Evolutionary conservation across 495 filamentous ascomycete genomes (phyloP).

Genomic region (Trypethelium eluteriae): DNA sequence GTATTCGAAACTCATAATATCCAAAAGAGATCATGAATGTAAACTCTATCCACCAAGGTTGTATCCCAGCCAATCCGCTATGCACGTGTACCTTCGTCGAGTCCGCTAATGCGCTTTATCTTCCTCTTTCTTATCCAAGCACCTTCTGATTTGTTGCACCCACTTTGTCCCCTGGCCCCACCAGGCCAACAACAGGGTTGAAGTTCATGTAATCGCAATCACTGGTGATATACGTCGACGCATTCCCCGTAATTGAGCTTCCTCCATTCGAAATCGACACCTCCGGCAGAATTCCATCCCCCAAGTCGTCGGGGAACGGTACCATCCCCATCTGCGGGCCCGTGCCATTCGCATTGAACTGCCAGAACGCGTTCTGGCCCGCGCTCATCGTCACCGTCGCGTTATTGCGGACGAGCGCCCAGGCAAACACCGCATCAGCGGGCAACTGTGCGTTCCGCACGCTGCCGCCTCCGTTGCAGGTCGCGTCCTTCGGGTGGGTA

Average conservation of each 20-base stretch:
- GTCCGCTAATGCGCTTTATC: too few species aligned
- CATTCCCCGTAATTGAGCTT: conserved; percentile 13
- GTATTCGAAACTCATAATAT: conserved; percentile 3
- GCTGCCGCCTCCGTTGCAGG: conserved; percentile 19
- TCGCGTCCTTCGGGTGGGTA: conserved; percentile 22
- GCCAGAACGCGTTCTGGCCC: conserved; percentile 24
- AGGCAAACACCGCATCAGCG: conserved; percentile 27
- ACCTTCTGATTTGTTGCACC: not conserved
- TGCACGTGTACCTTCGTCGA: too few species aligned
- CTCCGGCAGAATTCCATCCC: conserved; percentile 18
- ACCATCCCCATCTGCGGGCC: conserved; percentile 21
- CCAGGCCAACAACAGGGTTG: conserved; percentile 23
- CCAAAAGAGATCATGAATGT: not conserved
- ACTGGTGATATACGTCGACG: conserved; percentile 11
- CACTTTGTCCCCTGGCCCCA: conserved; percentile 14
- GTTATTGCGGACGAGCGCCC: conserved; percentile 22
- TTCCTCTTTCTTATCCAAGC: not conserved
- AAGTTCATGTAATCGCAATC: conserved; percentile 20
- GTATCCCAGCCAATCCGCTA: not conserved
- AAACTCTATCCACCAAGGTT: not conserved
- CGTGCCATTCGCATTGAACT: conserved; percentile 16
- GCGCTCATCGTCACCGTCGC: conserved; percentile 20
- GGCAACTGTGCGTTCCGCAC: conserved; percentile 22
- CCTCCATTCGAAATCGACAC: conserved; percentile 20
- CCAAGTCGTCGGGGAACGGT: conserved; percentile 21